phyloP scores from a whole-genome alignment of 108 stramenopile species.

The Skeletonema tropicum region DNA sequence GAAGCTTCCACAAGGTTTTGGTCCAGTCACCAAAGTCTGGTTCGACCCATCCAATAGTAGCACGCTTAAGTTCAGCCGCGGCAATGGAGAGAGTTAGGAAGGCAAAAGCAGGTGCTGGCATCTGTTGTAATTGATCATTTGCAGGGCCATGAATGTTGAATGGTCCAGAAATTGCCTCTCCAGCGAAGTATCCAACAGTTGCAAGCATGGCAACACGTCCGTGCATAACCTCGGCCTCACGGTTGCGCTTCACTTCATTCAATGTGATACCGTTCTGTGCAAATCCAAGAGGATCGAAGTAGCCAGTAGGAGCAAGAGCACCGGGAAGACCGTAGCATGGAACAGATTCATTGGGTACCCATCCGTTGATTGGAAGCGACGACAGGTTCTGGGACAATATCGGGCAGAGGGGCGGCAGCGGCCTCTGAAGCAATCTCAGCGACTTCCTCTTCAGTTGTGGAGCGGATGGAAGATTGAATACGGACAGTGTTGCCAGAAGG shows the following conservation, averaged over 20 bases:
- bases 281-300: constrained; percentile 81
- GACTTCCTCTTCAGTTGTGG: constrained; percentile 17
- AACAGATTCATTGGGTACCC: constrained; percentile 49
- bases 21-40: constrained; percentile 51
- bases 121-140: constrained; percentile 76
- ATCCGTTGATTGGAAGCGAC: constrained; percentile 58
- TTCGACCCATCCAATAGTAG: constrained; percentile 74
- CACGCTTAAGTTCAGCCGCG: constrained; percentile 66
- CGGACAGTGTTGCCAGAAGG: background rate
- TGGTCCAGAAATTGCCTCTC: constrained; percentile 50
- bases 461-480: constrained; percentile 6
- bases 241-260: constrained; percentile 65
- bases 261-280: constrained; percentile 57
- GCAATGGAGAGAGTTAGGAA: constrained; percentile 55
- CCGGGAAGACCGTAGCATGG: constrained; percentile 73
- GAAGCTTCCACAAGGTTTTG: constrained; percentile 53
- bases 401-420: constrained; percentile 9
- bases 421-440: constrained; percentile 5
- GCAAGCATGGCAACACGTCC: constrained; percentile 78
- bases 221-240: constrained; percentile 78
- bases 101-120: constrained; percentile 50
- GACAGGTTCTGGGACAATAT: constrained; percentile 18
- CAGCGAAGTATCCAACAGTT: constrained; percentile 50
- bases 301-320: constrained; percentile 57
- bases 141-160: constrained; percentile 72